A percentile compares a stretch with the other conserved stretches of the same genome.
phyloP scores from a whole-genome alignment of 108 stramenopile species.

The Aureococcus anophagefferens region DNA sequence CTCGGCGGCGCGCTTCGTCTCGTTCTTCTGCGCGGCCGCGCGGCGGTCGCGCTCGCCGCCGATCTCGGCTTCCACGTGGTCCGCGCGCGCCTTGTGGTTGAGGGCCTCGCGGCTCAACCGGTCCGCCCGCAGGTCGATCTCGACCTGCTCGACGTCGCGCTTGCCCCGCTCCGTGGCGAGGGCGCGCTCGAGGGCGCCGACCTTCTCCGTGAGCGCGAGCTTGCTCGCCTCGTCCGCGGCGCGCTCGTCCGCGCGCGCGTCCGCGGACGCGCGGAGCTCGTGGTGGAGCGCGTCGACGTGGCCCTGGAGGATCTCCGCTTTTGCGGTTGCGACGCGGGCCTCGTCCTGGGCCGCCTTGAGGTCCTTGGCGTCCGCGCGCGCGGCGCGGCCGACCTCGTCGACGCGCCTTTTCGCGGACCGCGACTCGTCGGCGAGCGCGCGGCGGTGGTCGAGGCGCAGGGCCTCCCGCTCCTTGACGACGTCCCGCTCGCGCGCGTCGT shows the following conservation, averaged over 20 bases:
- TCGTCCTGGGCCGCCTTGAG: neutral
- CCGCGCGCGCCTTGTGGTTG: neutral
- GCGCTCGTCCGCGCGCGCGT: neutral
- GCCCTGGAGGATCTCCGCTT: neutral
- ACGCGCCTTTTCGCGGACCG: no score
- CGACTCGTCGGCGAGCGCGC: no score
- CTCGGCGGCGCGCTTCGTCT: no score
- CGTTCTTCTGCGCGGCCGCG: no score
- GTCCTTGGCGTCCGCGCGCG: neutral
- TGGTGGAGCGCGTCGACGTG: neutral
- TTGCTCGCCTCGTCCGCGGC: neutral
- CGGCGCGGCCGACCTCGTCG: no score
- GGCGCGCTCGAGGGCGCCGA: neutral
- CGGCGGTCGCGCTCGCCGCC: neutral
- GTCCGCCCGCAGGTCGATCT: neutral
- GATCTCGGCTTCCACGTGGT: neutral
- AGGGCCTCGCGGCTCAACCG: neutral
- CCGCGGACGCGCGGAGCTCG: neutral
- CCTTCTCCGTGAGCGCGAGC: neutral
- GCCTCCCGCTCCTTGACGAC: neutral
- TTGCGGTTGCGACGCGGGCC: neutral
- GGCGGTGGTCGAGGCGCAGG: neutral
- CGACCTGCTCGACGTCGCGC: neutral
- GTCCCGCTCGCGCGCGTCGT: neutral
- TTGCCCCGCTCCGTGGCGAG: neutral